Base-by-base conservation (phyloP, 176 grass and related monocot species). In the Triticum monococcum region DNA sequence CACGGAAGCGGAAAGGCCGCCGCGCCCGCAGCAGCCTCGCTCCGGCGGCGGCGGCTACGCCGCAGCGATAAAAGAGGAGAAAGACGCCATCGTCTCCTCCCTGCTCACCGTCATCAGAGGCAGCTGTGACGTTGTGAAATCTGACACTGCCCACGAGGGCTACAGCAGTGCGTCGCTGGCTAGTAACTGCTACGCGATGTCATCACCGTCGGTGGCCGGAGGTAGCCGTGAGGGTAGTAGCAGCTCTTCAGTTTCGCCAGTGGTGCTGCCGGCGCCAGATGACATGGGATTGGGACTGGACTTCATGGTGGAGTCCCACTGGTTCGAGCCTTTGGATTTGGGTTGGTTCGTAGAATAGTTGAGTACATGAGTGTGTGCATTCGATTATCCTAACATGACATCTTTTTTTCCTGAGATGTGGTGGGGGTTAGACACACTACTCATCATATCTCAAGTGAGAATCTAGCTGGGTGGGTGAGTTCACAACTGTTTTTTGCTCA, bases 321-420 rank as follows among this genome's bases (percentile, higher is more conserved):
- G 85, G 85, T 84, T 84, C 11, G 85, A 81, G 61, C 68, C 67
- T 91, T 87, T 91, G 70, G 89, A 91, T 81, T 70, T 84, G 26
- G 76, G 36, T 80, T 91, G 85, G 89, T 84, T 91, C 76, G 57
- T 72, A 43, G 65, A 73, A 79, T 61, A 75, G 45, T 12, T 73
- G 71, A 60, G 33, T 35, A n/a, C 35, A 14, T 89, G 84, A 87
- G 82, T 14, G 23, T 74, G 5, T 48, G 24, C 38, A 46, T 81
- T 48, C 25, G 3, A 25, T 40, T 8, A 52, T 30, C 72, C 13
- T 54, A 76, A 73, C 54, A 57, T 18, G 25, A 20, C 13, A 25
- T 30, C 24, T 1, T 50, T 50, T 75, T 30, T 30, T 17, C 46
- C 24, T 26, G n/a, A 26, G 40, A 16, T 75, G 24, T 50, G 72